Percentiles rank a stretch among this genome's conserved stretches.
Evolutionary conservation across 1,284 basidiomycete species (phyloP).

Genomic region (Cystobasidium slooffiae): DNA sequence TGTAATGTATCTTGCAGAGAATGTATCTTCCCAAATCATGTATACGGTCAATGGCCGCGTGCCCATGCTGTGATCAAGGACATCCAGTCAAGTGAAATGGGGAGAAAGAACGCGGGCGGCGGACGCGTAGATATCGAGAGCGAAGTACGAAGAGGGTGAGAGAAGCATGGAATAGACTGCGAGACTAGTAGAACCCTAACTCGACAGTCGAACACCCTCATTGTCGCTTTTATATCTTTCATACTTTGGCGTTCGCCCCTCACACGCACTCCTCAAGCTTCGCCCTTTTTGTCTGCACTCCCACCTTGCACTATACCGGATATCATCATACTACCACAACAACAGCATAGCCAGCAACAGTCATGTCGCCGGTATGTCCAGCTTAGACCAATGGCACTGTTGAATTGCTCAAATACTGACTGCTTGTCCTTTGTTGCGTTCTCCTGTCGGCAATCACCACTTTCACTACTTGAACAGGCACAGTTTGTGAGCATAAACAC

Average conservation of each 20-base stretch:
- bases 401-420: not conserved
- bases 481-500: conserved; percentile 34
- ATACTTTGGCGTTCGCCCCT: not conserved
- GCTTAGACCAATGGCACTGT: not conserved
- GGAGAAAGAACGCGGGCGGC: no score
- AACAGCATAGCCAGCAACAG: not conserved
- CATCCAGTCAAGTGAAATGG: no score
- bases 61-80: no score
- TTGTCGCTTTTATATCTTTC: not conserved
- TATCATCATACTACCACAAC: not conserved
- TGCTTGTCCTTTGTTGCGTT: conserved; percentile 6
- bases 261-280: not conserved
- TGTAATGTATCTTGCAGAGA: no score
- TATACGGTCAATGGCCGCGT: no score
- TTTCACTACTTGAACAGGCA: not conserved
- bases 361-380: conserved; percentile 23
- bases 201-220: not conserved
- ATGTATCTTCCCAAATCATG: no score
- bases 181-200: not conserved
- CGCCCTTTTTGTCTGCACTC: conserved; percentile 2
- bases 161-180: not conserved
- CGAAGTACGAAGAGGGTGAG: not conserved
- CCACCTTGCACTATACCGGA: not conserved
- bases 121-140: not conserved
- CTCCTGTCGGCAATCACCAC: not conserved